Percentiles rank a stretch among this genome's conserved stretches.
Conservation (phyloP, 306 rosid genomes). For the Hippophae rhamnoides region DNA sequence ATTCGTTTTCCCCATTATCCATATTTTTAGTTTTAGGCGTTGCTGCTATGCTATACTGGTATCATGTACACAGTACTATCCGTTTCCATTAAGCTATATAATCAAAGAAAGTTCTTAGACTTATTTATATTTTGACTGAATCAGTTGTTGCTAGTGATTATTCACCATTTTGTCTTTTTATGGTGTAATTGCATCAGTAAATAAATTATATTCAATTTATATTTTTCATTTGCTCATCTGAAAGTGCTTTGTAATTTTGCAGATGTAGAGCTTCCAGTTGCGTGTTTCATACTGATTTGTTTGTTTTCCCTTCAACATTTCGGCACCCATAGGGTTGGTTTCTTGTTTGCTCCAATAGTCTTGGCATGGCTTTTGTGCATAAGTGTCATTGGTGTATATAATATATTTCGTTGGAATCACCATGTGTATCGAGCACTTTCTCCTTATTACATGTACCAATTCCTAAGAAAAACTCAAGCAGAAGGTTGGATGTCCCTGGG, state of each 20-base stretch:
- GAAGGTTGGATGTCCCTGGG: constrained; percentile 91
- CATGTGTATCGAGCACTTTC: constrained; percentile 64
- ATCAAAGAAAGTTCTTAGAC: background rate
- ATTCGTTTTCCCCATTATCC: background rate
- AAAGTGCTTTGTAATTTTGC: constrained; percentile 28
- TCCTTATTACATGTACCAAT: constrained; percentile 57
- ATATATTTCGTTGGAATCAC: constrained; percentile 67
- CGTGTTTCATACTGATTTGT: constrained; percentile 68
- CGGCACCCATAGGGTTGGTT: constrained; percentile 92
- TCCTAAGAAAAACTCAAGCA: constrained; percentile 56
- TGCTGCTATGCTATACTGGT: constrained; percentile 1
- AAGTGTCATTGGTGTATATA: constrained; percentile 74
- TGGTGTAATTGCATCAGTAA: constrained; percentile 7
- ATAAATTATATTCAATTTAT: constrained; percentile 6
- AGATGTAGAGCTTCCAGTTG: constrained; percentile 76
- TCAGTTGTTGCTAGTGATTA: background rate
- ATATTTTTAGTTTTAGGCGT: background rate
- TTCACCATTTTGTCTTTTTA: background rate
- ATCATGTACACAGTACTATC: background rate
- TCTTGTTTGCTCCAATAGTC: constrained; percentile 85
- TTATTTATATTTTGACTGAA: constrained; percentile 1
- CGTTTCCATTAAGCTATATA: background rate
- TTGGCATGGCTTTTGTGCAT: constrained; percentile 78
- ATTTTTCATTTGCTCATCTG: constrained; percentile 11
- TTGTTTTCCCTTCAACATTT: constrained; percentile 93